Evolutionary conservation across 352 stramenopile genomes (phyloP).

Genomic region (Albugo laibachii): DNA sequence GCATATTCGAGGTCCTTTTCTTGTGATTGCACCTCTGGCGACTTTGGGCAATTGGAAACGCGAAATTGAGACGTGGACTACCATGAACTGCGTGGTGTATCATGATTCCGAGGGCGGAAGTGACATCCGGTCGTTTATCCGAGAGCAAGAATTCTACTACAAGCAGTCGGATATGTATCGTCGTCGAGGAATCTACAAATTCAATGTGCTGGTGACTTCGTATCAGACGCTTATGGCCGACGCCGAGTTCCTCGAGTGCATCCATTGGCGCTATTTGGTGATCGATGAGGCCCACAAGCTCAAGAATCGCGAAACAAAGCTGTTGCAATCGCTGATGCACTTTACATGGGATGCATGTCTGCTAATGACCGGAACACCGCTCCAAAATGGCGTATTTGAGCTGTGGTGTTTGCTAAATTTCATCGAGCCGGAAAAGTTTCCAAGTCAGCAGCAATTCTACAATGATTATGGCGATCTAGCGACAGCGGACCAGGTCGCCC

Average conservation of each 20-base stretch:
- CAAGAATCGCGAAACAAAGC: conserved; percentile 92
- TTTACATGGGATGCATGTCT: conserved; percentile 83
- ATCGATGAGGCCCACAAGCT: conserved; percentile 99
- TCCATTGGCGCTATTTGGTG: conserved; percentile 94
- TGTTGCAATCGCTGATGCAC: conserved; percentile 79
- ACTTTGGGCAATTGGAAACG: conserved; percentile 98
- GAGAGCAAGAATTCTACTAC: conserved; percentile 95
- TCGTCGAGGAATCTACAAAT: conserved; percentile 72
- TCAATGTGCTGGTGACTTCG: conserved; percentile 96
- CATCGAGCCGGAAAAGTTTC: conserved; percentile 91
- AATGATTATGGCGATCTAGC: conserved; percentile 93
- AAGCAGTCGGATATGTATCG: conserved; percentile 49
- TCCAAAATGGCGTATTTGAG: conserved; percentile 99
- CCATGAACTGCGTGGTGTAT: conserved; percentile 98
- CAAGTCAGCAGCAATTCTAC: conserved; percentile 89
- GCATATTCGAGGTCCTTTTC: conserved; percentile 88
- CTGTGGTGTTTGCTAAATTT: conserved; percentile 99
- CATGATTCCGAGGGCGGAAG: conserved; percentile 88
- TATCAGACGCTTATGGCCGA: conserved; percentile 93
- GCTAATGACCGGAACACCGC: conserved; percentile 92
- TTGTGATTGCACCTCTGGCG: conserved; percentile 95
- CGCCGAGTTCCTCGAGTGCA: conserved; percentile 79
- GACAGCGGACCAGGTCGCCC: conserved; percentile 90
- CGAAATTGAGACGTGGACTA: conserved; percentile 98
- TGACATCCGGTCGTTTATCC: conserved; percentile 84